A percentile compares a stretch with the other conserved stretches of the same genome.
Conservation (phyloP, 306 rosid species). For the Aeschynomene evenia region DNA sequence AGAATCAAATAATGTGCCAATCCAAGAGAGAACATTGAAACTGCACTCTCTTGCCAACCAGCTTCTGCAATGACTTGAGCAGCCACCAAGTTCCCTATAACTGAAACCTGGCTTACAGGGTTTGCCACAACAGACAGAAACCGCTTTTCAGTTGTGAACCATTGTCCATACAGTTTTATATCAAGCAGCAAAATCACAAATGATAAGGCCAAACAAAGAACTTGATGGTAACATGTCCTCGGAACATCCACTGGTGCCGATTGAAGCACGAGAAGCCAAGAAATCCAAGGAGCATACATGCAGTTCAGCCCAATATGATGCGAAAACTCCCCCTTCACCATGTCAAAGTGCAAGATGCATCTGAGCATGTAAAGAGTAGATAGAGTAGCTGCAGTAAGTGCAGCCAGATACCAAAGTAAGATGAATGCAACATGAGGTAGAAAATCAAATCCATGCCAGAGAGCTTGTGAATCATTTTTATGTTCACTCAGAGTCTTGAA, state of each 20-base stretch:
- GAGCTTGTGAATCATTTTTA: constrained; percentile 30
- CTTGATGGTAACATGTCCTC: neutral
- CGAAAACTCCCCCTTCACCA: constrained; percentile 45
- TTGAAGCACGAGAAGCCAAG: constrained; percentile 56
- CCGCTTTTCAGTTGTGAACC: constrained; percentile 51
- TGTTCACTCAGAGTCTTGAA: constrained; percentile 49
- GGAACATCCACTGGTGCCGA: constrained; percentile 41
- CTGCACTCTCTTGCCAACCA: constrained; percentile 53
- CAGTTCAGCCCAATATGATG: constrained; percentile 48
- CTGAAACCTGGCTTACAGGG: constrained; percentile 52
- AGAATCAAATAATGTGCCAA: constrained; percentile 47
- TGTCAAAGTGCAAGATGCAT: constrained; percentile 40
- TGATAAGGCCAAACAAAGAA: constrained; percentile 40
- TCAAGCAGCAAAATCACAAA: constrained; percentile 45
- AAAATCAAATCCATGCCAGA: constrained; percentile 28
- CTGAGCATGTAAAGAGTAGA: constrained; percentile 45
- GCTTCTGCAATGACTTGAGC: constrained; percentile 43
- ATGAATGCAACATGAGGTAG: constrained; percentile 37
- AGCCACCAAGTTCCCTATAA: constrained; percentile 48
- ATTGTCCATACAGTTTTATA: constrained; percentile 44
- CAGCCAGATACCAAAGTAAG: constrained; percentile 46
- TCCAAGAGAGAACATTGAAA: constrained; percentile 45
- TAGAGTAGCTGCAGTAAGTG: constrained; percentile 22
- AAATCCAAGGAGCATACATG: constrained; percentile 56
- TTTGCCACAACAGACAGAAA: constrained; percentile 50